phyloP scores from a whole-genome alignment of 1,139 yeast genomes.

The Protomyces gravidus region DNA sequence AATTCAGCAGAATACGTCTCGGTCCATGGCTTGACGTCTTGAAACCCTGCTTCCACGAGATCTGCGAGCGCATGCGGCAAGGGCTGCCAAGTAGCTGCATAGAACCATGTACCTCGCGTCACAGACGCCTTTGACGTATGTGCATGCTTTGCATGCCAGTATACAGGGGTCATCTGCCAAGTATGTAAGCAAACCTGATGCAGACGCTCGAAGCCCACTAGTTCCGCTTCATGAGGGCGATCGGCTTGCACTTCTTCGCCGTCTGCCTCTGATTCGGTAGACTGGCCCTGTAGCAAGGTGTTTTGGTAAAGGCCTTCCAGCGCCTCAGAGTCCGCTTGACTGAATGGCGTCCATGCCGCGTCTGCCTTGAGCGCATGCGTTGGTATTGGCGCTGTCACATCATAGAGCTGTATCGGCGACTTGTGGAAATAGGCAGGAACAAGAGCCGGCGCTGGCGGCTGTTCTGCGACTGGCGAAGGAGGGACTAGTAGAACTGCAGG shows the following conservation, averaged over 20 bases:
- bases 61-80: constrained; percentile 40
- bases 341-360: constrained; percentile 15
- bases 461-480: constrained; percentile 11
- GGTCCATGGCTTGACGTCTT: constrained; percentile 40
- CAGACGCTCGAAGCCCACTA: constrained; percentile 43
- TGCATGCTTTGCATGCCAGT: constrained; percentile 40
- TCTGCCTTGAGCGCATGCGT: constrained; percentile 1
- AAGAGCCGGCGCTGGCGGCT: constrained; percentile 13
- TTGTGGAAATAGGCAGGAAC: constrained; percentile 18
- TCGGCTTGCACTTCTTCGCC: background rate
- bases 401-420: constrained; percentile 20
- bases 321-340: constrained; percentile 15
- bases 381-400: constrained; percentile 25
- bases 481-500: background rate
- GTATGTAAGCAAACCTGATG: constrained; percentile 39
- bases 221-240: background rate
- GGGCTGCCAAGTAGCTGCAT: constrained; percentile 40
- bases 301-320: constrained; percentile 3
- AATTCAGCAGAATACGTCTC: constrained; percentile 39
- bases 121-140: constrained; percentile 36
- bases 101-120: constrained; percentile 42
- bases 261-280: background rate
- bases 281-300: background rate
- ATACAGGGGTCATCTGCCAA: constrained; percentile 40
- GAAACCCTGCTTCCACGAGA: constrained; percentile 37